Evolutionary conservation across 2,329 filamentous ascomycete genomes (phyloP).

Genomic region (Alternaria brassicicola): DNA sequence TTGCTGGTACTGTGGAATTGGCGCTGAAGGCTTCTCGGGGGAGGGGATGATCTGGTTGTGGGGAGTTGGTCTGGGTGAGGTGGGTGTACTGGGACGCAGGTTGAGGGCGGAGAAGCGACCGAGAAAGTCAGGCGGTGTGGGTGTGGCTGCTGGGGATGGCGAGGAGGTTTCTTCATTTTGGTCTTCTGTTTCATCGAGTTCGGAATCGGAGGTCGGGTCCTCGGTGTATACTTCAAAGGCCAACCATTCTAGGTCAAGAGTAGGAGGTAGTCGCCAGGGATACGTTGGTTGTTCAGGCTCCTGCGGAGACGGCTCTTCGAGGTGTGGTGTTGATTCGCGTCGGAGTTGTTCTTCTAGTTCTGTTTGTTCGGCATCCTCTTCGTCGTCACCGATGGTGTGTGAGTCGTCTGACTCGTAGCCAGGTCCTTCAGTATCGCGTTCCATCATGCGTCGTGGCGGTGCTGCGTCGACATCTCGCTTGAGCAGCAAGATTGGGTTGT

Average conservation of each 20-base stretch:
- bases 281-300: conserved; percentile 34
- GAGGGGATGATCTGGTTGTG: conserved; percentile 40
- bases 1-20: conserved; percentile 12
- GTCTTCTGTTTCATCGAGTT: conserved; percentile 51
- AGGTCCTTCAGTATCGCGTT: conserved; percentile 40
- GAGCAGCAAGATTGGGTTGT: conserved; percentile 74
- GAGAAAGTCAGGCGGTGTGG: conserved; percentile 51
- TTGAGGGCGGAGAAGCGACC: conserved; percentile 56
- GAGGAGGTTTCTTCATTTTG: conserved; percentile 18
- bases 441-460: conserved; percentile 65
- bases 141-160: conserved; percentile 22
- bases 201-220: conserved; percentile 62
- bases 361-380: conserved; percentile 50
- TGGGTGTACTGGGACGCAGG: conserved; percentile 41
- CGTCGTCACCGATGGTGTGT: conserved; percentile 41
- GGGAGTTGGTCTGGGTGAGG: conserved; percentile 17
- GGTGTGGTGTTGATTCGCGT: conserved; percentile 48
- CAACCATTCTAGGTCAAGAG: conserved; percentile 88
- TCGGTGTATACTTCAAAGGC: conserved; percentile 84
- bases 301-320: conserved; percentile 14
- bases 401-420: conserved; percentile 48
- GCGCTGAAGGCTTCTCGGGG: conserved; percentile 26
- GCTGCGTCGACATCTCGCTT: conserved; percentile 72
- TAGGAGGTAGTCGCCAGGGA: conserved; percentile 69
- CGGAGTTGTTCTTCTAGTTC: conserved; percentile 54